These are phyloP conservation scores for Ogataea allantospora DNA, from an alignment of 805 yeast species.

Conservation along the genomic window DNA sequence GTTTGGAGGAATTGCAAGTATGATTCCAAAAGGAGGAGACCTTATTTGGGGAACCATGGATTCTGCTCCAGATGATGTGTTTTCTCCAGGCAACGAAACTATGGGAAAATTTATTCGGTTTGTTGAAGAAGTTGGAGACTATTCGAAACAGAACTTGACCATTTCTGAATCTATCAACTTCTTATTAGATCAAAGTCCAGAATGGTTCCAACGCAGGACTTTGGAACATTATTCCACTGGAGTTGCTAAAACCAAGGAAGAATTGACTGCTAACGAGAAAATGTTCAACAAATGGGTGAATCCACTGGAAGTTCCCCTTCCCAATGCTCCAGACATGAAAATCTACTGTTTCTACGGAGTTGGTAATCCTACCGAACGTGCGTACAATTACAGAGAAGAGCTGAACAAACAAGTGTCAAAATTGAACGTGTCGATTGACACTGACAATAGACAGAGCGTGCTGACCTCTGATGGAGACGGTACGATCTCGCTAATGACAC, in stretches of 20 bases:
- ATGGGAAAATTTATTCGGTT: conserved; percentile 77
- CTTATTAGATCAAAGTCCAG: conserved; percentile 63
- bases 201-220: conserved; percentile 70
- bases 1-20: conserved; percentile 93
- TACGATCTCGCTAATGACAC: conserved; percentile 84
- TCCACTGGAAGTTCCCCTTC: conserved; percentile 88
- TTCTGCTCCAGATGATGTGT: conserved; percentile 68
- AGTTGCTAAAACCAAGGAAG: conserved; percentile 54
- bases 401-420: conserved; percentile 48
- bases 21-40: conserved; percentile 96
- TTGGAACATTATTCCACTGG: conserved; percentile 78
- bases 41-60: conserved; percentile 78
- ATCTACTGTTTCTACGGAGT: conserved; percentile 90
- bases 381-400: conserved; percentile 80
- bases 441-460: conserved; percentile 65
- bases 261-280: conserved; percentile 64
- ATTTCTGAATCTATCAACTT: conserved; percentile 66
- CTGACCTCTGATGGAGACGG: conserved; percentile 93
- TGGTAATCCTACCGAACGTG: conserved; percentile 95
- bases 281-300: conserved; percentile 86
- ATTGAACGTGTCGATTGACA: conserved; percentile 70
- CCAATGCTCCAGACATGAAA: conserved; percentile 90
- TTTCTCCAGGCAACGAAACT: conserved; percentile 35
- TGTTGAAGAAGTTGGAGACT: conserved; percentile 41
- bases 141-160: conserved; percentile 55